phyloP scores from a whole-genome alignment of 371 early-diverging fungal species.

The Mortierella sp. region DNA sequence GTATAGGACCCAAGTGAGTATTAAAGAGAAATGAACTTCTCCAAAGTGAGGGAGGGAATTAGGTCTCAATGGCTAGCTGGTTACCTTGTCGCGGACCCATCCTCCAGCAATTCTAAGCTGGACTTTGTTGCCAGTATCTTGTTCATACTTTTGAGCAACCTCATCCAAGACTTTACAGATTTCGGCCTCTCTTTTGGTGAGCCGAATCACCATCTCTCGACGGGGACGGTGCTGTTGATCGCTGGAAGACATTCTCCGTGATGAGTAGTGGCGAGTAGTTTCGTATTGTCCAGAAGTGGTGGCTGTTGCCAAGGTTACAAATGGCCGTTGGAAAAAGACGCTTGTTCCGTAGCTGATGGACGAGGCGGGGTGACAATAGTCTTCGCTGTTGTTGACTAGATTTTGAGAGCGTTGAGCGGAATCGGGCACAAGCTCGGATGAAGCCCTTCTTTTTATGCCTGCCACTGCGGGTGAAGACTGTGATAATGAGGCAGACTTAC shows the following conservation, averaged over 20 bases:
- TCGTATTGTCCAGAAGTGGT: not conserved
- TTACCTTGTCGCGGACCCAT: slow-evolving; percentile 98
- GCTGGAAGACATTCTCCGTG: not conserved
- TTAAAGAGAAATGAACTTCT: not conserved
- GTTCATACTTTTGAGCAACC: slow-evolving; percentile 66
- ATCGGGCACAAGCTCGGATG: not conserved
- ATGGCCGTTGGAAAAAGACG: slow-evolving; percentile 5
- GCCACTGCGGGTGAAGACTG: too few species aligned
- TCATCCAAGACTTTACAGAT: slow-evolving; percentile 71
- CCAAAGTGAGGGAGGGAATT: not conserved
- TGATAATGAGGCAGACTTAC: too few species aligned
- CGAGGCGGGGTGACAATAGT: too few species aligned
- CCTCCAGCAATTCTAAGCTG: slow-evolving; percentile 96
- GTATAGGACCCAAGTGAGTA: not conserved
- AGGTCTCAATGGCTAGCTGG: not conserved
- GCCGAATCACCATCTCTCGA: not conserved
- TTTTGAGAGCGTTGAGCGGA: not conserved
- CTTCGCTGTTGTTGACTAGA: not conserved
- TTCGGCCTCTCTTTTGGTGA: slow-evolving; percentile 3
- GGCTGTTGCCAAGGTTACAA: not conserved
- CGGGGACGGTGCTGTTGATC: not conserved
- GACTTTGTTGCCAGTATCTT: slow-evolving; percentile 62
- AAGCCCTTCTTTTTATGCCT: too few species aligned
- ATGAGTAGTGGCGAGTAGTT: not conserved
- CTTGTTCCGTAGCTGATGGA: slow-evolving; percentile 13